Evolutionary conservation across 345 rosid species (phyloP), one percentile per base, ranked within the genome.

Genomic region (Populus alba): DNA sequence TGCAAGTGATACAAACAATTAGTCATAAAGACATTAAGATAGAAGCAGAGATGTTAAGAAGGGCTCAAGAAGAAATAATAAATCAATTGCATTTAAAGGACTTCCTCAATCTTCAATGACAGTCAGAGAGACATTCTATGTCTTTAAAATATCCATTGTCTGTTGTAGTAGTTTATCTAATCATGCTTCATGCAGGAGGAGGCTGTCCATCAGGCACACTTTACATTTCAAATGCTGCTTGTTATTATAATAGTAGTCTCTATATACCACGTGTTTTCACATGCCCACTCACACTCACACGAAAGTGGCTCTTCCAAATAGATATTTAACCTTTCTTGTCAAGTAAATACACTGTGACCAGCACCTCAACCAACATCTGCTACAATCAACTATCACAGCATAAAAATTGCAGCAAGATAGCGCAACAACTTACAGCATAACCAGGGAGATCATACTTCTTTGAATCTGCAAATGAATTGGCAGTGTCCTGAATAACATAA

Each of bases 381-480:
- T 20, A 35, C 15, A 47, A 29, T 38, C 18, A 73, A 68, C 10
- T 49, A 45, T 16, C 59, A 18, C 25, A 7, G 6, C 43, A 61
- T 39, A 17, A 11, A 35, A 62, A n/a, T 22, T 23, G 39, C 59
- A 76, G 35, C 51, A 47, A 59, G 63, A 31, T 8, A 43, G 55
- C 5, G 22, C 68, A 55, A 69, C 51, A 80, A 86, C 97, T 87
- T 83, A 92, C 97, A 75, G 95, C 97, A 86, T 83, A 91, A 70
- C 95, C 87, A 37, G 95, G 97, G 80, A 92, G 91, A 80, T 90
- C 94, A 39, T 82, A 87, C 83, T 77, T 91, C 87, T 87, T 91
- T n/a, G 89, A 77, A 77, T 80, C 89, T 6, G 72, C 59, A 22
- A 74, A 79, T 70, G 73, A 76, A 82, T 85, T 85, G 27, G 86